phyloP scores from a whole-genome alignment of 331 rosid genomes.

The Acacia pycnantha region DNA sequence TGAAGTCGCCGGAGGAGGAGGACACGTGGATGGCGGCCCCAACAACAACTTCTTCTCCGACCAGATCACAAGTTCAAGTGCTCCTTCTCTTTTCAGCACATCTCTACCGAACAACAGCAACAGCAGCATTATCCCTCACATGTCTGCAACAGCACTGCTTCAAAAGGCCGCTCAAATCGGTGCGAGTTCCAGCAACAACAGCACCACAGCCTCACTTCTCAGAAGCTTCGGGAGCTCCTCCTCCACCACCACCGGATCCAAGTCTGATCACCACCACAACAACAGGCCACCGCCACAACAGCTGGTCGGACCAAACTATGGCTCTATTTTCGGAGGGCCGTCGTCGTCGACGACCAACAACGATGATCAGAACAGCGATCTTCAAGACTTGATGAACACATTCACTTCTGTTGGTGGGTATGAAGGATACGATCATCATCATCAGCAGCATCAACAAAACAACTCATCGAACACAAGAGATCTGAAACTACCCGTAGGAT shows the following conservation, averaged over 20 bases:
- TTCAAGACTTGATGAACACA: conserved; percentile 80
- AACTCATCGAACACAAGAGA: background rate
- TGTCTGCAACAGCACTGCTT: conserved; percentile 95
- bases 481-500: conserved; percentile 21
- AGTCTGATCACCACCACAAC: conserved; percentile 33
- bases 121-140: conserved; percentile 41
- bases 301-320: conserved; percentile 15
- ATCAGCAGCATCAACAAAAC: conserved; percentile 9
- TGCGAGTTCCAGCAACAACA: conserved; percentile 46
- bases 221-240: conserved; percentile 66
- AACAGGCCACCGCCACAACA: background rate
- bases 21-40: conserved; percentile 8
- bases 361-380: conserved; percentile 22
- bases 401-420: conserved; percentile 37
- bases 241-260: conserved; percentile 38
- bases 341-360: background rate
- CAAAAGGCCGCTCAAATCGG: conserved; percentile 96
- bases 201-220: conserved; percentile 50
- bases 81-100: conserved; percentile 59
- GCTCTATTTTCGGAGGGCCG: conserved; percentile 37
- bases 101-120: conserved; percentile 22
- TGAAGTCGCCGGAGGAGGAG: background rate
- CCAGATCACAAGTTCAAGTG: conserved; percentile 36
- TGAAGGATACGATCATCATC: background rate
- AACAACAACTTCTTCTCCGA: conserved; percentile 44